phyloP scores from a whole-genome alignment of 169 alveolate genomes.

The Babesia divergens region DNA sequence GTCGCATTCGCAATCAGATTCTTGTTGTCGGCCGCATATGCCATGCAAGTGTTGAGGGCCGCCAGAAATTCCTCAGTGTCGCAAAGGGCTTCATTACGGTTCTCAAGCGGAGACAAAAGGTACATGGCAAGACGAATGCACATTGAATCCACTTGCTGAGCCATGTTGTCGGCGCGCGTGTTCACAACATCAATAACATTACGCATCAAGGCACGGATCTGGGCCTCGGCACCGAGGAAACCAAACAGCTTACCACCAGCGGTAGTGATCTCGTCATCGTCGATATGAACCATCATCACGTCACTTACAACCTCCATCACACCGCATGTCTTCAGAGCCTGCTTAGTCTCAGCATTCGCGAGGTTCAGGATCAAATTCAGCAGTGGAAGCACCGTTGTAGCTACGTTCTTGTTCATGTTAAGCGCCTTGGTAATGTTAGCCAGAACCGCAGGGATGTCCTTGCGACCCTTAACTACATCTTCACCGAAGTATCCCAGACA shows the following conservation, averaged over 20 bases:
- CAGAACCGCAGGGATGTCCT: constrained; percentile 66
- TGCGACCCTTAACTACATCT: constrained; percentile 38
- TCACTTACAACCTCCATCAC: constrained; percentile 83
- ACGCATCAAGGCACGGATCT: constrained; percentile 84
- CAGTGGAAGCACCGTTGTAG: constrained; percentile 65
- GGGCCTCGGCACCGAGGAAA: constrained; percentile 88
- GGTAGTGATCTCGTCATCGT: constrained; percentile 75
- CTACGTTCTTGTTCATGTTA: constrained; percentile 75
- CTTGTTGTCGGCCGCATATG: constrained; percentile 75
- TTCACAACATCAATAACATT: constrained; percentile 77
- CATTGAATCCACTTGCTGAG: constrained; percentile 79
- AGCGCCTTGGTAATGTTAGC: constrained; percentile 69
- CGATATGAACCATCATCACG: constrained; percentile 81
- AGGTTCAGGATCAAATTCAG: constrained; percentile 71
- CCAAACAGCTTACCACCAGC: constrained; percentile 85
- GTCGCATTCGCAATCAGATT: constrained; percentile 70
- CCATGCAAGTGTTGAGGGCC: constrained; percentile 72
- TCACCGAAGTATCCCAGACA: constrained; percentile 64
- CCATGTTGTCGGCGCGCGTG: constrained; percentile 76
- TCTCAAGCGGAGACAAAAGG: constrained; percentile 83
- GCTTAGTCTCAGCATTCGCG: constrained; percentile 70
- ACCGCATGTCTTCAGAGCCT: constrained; percentile 75
- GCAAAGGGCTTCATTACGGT: constrained; percentile 85
- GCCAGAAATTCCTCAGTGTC: constrained; percentile 85
- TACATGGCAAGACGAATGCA: constrained; percentile 83